Evolutionary conservation across 257 asterid genomes (phyloP).

Genomic region (Orobanche coerulescens): DNA sequence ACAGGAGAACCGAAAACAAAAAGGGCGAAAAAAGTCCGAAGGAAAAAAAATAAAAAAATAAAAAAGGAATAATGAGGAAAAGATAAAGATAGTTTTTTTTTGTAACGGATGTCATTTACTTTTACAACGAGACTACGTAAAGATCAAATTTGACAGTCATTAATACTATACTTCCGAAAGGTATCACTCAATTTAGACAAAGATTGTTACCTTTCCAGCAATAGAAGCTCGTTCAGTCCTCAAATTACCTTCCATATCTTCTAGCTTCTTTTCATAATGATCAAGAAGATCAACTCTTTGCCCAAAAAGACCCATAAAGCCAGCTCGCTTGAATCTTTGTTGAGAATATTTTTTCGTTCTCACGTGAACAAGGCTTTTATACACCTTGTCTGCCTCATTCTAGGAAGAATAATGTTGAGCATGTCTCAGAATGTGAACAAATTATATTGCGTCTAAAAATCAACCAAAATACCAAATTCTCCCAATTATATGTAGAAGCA

Average conservation of each 20-base stretch:
- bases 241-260: constrained; percentile 55
- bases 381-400: constrained; percentile 53
- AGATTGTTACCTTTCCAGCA: constrained; percentile 54
- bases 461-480: constrained; percentile 1
- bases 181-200: neutral
- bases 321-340: constrained; percentile 39
- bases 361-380: constrained; percentile 42
- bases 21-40: too few species aligned
- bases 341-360: constrained; percentile 36
- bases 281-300: constrained; percentile 40
- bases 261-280: constrained; percentile 68
- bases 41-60: too few species aligned
- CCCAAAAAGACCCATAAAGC: constrained; percentile 69
- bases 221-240: constrained; percentile 55
- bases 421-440: constrained; percentile 21
- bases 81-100: too few species aligned
- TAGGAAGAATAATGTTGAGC: constrained; percentile 30
- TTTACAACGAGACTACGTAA: neutral
- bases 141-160: neutral
- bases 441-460: constrained; percentile 16
- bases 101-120: neutral
- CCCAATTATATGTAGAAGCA: neutral
- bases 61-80: too few species aligned
- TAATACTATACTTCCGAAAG: neutral
- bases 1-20: neutral